Evolutionary conservation across 1,284 basidiomycete genomes (phyloP), one percentile per base, ranked within the genome.

Genomic region (Trichosporon faecale): DNA sequence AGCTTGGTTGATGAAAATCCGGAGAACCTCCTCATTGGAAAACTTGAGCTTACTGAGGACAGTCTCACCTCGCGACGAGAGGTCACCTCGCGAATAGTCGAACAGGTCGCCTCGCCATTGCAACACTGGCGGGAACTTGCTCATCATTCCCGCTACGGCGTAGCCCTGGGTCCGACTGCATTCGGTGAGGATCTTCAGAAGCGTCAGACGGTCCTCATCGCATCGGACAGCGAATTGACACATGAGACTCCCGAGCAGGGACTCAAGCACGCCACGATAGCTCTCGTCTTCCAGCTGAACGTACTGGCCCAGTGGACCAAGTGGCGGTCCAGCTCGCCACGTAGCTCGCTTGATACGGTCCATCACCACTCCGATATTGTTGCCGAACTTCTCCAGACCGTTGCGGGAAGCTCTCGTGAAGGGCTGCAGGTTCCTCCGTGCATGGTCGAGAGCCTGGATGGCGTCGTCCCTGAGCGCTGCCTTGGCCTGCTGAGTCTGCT

Each of bases 261-360:
- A 85, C 46, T 92, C 88, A 72, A 98, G 80, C 7, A 93, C 76
- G 0, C 84, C 83, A 0, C 88, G 88, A 89, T 93, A 99, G 35
- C 80, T 84, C 73, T 85, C 83, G 70, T 97, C 92, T 73, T 75
- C 68, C 2, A 95, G 88, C 76, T 90, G 91, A 74, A 99, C 90
- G 78, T 89, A 88, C 60, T 86, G 73, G 0, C 95, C 95, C n/a
- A 98, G 85, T 0, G 95, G 94, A 0, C 97, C 97, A 31, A 98
- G 82, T 0, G 96, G 95, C 18, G 79, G 83, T 44, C 90, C 86
- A 9, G 90, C 91, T 31, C 85, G 78, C 93, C 93, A 94, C 5
- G 75, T 80, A 73, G 84, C 83, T 9, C 75, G 76, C n/a, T 84
- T 76, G 65, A 97, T 91, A 5, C 85, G 84, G 23, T 90, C 72